These are phyloP conservation scores for Asterochloris sp. DNA, from an alignment of 139 green algal species.

Conservation along the genomic window DNA sequence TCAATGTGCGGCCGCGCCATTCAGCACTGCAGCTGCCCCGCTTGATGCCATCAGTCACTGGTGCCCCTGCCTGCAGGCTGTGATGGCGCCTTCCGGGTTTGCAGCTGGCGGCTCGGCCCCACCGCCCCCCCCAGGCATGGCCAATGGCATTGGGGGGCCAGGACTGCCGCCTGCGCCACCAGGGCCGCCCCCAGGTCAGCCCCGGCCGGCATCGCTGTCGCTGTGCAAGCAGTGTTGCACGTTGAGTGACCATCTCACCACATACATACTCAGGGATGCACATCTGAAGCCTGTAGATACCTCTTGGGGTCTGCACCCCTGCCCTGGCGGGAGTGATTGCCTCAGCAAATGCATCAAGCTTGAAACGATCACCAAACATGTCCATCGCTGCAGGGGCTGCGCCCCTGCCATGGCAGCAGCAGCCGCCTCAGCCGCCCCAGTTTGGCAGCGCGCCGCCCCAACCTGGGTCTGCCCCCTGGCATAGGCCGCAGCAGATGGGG, in stretches of 20 bases:
- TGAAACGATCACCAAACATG: too few species aligned
- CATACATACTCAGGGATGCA: too few species aligned
- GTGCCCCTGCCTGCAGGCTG: conserved; percentile 6
- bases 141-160: neutral
- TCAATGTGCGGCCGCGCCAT: neutral
- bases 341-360: too few species aligned
- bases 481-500: too few species aligned
- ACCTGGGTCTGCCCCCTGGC: too few species aligned
- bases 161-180: neutral
- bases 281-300: too few species aligned
- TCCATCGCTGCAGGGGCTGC: too few species aligned
- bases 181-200: neutral
- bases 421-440: too few species aligned
- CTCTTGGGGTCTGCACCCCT: too few species aligned
- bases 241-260: neutral
- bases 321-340: too few species aligned
- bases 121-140: neutral
- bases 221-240: neutral
- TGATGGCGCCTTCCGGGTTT: conserved; percentile 17
- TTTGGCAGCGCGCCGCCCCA: too few species aligned
- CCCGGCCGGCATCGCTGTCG: neutral
- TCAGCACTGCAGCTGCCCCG: neutral
- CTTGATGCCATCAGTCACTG: conserved; percentile 8
- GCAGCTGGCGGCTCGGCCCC: conserved; percentile 14
- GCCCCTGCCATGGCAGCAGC: too few species aligned